phyloP scores from a whole-genome alignment of 176 grass and related monocot genomes.

The Rhynchospora tenuis region DNA sequence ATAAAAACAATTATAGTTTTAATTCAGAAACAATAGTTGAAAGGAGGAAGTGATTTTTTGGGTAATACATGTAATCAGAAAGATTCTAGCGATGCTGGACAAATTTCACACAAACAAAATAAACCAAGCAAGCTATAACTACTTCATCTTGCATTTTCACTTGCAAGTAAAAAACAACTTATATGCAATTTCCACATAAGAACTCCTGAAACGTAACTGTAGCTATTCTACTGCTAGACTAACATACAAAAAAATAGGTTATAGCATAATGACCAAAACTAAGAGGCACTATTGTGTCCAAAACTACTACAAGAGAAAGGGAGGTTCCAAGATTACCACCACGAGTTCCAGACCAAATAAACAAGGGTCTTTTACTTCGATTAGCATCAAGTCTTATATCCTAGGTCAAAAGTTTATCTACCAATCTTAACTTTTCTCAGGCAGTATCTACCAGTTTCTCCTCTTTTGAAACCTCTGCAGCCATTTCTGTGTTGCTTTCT shows the following conservation, averaged over 20 bases:
- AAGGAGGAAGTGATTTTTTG: no score
- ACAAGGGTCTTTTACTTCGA: conserved; percentile 13
- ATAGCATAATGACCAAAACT: not conserved
- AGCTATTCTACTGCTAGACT: conserved; percentile 8
- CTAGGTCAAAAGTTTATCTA: conserved; percentile 11
- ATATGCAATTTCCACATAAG: not conserved
- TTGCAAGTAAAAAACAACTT: not conserved
- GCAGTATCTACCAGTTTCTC: not conserved
- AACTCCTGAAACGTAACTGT: not conserved
- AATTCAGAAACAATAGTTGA: no score
- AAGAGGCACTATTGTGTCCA: not conserved
- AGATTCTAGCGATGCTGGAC: not conserved
- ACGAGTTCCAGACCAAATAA: not conserved
- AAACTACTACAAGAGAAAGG: not conserved
- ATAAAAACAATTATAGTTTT: not conserved
- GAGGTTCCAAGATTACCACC: not conserved
- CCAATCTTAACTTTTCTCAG: not conserved
- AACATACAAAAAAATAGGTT: not conserved
- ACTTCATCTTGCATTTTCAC: not conserved
- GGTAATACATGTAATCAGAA: not conserved
- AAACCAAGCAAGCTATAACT: not conserved
- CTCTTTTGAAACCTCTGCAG: not conserved
- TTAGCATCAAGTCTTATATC: not conserved
- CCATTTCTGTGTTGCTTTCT: not conserved
- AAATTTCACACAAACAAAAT: not conserved